phyloP scores from a whole-genome alignment of 805 yeast species.

The Kazachstania kunashirensis region DNA sequence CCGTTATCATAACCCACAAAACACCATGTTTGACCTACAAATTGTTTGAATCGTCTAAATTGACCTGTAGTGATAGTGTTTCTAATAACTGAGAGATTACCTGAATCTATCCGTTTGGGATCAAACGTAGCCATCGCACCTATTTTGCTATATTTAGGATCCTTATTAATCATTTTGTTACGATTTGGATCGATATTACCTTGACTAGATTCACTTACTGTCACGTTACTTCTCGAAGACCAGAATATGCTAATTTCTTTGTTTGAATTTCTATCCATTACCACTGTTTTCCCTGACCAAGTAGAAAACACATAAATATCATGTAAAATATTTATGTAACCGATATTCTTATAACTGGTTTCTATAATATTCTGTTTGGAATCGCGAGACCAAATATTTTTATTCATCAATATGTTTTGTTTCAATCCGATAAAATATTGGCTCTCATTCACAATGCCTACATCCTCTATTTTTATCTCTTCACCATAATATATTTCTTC shows the following conservation, averaged over 20 bases:
- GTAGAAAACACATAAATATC: slow-evolving; percentile 8
- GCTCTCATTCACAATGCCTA: no score
- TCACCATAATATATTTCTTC: background rate
- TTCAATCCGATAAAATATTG: background rate
- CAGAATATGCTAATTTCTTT: slow-evolving; percentile 2
- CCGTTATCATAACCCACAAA: slow-evolving; percentile 29
- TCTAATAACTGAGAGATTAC: no score
- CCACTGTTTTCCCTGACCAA: slow-evolving; percentile 20
- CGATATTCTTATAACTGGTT: slow-evolving; percentile 10
- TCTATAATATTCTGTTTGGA: background rate
- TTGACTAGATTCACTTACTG: slow-evolving; percentile 17
- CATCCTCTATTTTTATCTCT: no score
- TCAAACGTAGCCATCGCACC: slow-evolving; percentile 6
- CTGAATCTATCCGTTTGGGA: background rate
- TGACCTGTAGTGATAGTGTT: background rate
- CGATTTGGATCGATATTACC: slow-evolving; percentile 14
- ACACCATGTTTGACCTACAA: slow-evolving; percentile 18
- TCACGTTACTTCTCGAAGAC: slow-evolving; percentile 18
- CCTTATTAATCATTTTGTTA: background rate
- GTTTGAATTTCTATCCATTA: slow-evolving; percentile 5
- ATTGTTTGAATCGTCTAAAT: slow-evolving; percentile 12
- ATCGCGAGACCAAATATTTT: background rate
- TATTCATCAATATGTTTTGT: slow-evolving; percentile 1
- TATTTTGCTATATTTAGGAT: slow-evolving; percentile 2
- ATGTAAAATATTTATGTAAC: slow-evolving; percentile 9